These are phyloP conservation scores for Kodamaea fungicola DNA, from an alignment of 1,139 yeast species.

Conservation along the genomic window DNA sequence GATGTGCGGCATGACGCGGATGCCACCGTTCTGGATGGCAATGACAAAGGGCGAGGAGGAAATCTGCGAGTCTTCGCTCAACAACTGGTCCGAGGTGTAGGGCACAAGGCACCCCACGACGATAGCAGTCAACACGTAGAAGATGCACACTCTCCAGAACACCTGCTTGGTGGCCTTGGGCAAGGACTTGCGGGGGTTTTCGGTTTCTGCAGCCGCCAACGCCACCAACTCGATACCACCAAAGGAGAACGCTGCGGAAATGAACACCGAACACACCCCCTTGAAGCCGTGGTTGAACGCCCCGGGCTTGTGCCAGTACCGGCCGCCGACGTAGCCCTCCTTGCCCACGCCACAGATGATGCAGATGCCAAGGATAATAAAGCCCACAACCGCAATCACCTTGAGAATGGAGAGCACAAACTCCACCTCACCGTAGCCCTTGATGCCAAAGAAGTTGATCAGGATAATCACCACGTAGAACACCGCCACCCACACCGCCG, in stretches of 20 bases:
- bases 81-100: conserved; percentile 31
- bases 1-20: conserved; percentile 43
- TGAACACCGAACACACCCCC: conserved; percentile 21
- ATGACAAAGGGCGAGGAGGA: conserved; percentile 43
- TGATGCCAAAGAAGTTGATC: conserved; percentile 45
- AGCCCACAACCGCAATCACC: conserved; percentile 21
- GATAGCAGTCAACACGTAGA: conserved; percentile 36
- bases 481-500: conserved; percentile 45
- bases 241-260: conserved; percentile 22
- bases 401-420: conserved; percentile 37
- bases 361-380: conserved; percentile 22
- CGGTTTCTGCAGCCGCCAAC: conserved; percentile 22
- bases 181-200: conserved; percentile 20
- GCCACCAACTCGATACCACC: conserved; percentile 24
- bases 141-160: conserved; percentile 20
- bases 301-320: conserved; percentile 22
- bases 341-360: conserved; percentile 29
- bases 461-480: conserved; percentile 38
- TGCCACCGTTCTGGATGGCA: conserved; percentile 37
- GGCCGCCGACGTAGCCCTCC: conserved; percentile 21
- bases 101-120: conserved; percentile 48
- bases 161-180: conserved; percentile 23
- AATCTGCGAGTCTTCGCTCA: conserved; percentile 31
- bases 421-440: conserved; percentile 50
- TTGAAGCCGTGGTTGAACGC: conserved; percentile 21